Evolutionary conservation across 2,329 filamentous ascomycete species (phyloP).

Genomic region (Corniculantispora saksenae): DNA sequence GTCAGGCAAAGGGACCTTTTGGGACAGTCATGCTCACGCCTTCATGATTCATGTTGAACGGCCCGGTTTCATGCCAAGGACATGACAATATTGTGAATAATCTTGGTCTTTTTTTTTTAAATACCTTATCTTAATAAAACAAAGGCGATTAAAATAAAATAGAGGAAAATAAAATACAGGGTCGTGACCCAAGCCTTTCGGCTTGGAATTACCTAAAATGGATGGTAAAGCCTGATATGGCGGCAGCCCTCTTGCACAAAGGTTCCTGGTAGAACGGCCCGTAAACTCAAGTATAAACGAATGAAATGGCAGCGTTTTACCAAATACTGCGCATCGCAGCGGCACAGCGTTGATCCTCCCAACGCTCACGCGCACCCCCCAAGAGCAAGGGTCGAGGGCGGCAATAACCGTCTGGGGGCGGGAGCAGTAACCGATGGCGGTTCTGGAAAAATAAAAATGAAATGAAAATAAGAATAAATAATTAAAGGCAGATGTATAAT

Average conservation of each 20-base stretch:
- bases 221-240: background rate
- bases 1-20: background rate
- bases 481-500: background rate
- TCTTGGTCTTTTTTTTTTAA: no score
- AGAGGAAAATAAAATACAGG: no score
- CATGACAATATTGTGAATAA: no score
- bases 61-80: background rate
- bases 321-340: background rate
- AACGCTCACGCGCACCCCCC: slow-evolving; percentile 1
- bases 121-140: no score
- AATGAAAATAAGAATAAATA: background rate
- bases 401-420: background rate
- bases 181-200: no score
- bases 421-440: background rate
- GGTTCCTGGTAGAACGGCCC: background rate
- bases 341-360: background rate
- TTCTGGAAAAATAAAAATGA: background rate
- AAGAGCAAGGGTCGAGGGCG: background rate
- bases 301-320: background rate
- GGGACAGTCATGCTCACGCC: slow-evolving; percentile 9
- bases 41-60: slow-evolving; percentile 6
- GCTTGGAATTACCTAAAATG: background rate
- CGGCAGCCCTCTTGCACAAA: background rate
- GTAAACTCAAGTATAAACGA: background rate
- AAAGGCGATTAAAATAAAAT: no score